A percentile compares a stretch with the other conserved stretches of the same genome.
Conservation (phyloP, 1,284 basidiomycete genomes). For the Puccinia horiana region DNA sequence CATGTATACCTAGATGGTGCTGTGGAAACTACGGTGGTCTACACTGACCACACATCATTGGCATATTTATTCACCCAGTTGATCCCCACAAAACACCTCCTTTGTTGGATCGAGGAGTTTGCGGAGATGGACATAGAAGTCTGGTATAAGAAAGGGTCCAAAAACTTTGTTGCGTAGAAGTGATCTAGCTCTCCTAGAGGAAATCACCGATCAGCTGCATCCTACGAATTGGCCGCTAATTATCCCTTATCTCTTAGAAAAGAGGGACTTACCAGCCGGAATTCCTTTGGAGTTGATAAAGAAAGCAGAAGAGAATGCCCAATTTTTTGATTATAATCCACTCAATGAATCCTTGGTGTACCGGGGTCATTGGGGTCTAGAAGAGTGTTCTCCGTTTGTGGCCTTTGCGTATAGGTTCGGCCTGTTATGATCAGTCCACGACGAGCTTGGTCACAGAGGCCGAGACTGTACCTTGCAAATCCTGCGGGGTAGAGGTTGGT, state of each 20-base stretch:
- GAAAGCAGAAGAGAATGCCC: background rate
- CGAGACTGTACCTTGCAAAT: too few relatives aligned
- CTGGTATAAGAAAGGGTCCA: background rate
- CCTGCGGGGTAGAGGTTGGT: too few relatives aligned
- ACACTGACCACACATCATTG: background rate
- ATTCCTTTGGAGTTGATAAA: background rate
- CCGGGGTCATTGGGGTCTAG: background rate
- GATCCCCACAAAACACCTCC: too few relatives aligned
- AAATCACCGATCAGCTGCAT: background rate
- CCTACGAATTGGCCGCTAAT: too few relatives aligned
- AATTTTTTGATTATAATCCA: background rate
- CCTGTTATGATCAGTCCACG: background rate
- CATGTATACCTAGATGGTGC: conserved; percentile 28
- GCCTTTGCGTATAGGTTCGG: background rate
- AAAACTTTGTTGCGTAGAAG: background rate
- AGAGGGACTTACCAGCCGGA: background rate
- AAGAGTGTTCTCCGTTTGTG: background rate
- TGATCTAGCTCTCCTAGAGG: background rate
- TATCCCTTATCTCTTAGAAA: background rate
- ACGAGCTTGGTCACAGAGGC: background rate
- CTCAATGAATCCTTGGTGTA: background rate
- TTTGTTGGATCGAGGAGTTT: too few relatives aligned
- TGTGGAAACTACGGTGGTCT: too few relatives aligned
- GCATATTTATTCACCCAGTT: background rate
- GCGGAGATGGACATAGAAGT: background rate